Evolutionary conservation across 768 basidiomycete species (phyloP), one percentile per base, ranked within the genome.

Genomic region (Boletus subcaerulescens): DNA sequence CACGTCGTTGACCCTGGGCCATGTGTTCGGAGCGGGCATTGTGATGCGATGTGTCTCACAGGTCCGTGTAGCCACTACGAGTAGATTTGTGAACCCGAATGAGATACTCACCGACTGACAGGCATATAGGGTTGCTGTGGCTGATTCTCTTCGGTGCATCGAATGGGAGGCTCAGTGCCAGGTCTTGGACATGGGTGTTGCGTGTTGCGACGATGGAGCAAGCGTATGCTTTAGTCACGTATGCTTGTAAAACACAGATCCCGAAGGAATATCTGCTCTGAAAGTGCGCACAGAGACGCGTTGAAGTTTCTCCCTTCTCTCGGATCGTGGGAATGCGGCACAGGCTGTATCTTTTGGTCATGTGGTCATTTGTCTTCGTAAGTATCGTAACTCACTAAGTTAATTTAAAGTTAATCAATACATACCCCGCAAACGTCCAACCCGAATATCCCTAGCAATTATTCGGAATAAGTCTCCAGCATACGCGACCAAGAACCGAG

Each of bases 151-250:
- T 22, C 48, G 3, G 41, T 63, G 56, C 18, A 45, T 51, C 31
- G 26, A 55, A 33, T 64, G 61, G 59, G 51, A 55, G 20, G 39
- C 48, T 36, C 54, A 44, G 35, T 52, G 44, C 22, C 42, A 22
- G 18, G 32, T 38, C 13, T 26, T 14, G 15, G 53, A 39, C 20
- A 14, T 53, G 24, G 44, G 42, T 22, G 33, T 47, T 6, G 6
- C 15, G 42, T 22, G 33, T 47, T 6, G 6, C 15, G 38, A 20
- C 15, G 48, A 54, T 49, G 41, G 47, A 48, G 18, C 39, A 13
- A 5, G 43, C 18, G 0, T 38, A 45, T 22, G 35, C 5, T 35
- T 35, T 5, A 14, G 13, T 33, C 33, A 13, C 8, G 26, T 32
- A 7, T 46, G 45, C 32, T 3, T 13, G n/a, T 22, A 26, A 26